These are phyloP conservation scores for Aspergillus candidus DNA, from an alignment of 2,329 filamentous ascomycete genomes.

Conservation along the genomic window DNA sequence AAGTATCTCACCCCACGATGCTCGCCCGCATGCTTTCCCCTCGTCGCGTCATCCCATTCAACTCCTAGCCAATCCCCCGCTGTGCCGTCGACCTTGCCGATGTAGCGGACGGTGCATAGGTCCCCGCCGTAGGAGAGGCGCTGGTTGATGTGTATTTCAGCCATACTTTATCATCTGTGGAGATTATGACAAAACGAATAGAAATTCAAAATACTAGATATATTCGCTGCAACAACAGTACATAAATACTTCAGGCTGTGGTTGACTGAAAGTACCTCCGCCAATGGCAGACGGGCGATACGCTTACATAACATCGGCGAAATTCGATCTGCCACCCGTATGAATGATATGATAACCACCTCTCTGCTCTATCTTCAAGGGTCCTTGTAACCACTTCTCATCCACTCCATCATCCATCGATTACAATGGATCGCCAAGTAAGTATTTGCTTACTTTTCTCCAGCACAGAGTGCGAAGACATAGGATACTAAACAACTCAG, in stretches of 20 bases:
- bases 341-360: not conserved
- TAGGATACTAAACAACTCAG: conserved; percentile 35
- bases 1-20: conserved; percentile 78
- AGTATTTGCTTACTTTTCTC: conserved; percentile 3
- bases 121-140: conserved; percentile 72
- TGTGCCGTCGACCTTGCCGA: conserved; percentile 70
- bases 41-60: conserved; percentile 84
- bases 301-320: too few species aligned
- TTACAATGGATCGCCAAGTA: conserved; percentile 9
- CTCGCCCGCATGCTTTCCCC: conserved; percentile 87
- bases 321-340: too few species aligned
- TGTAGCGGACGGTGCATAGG: conserved; percentile 77
- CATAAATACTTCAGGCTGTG: too few species aligned
- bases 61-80: conserved; percentile 82
- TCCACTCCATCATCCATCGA: conserved; percentile 3
- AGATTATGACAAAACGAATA: not conserved
- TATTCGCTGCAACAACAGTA: too few species aligned
- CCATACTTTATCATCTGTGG: not conserved
- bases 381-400: not conserved
- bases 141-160: conserved; percentile 48
- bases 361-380: not conserved
- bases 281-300: too few species aligned
- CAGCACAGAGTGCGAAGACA: not conserved
- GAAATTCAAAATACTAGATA: too few species aligned
- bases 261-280: too few species aligned